Evolutionary conservation across 1,284 basidiomycete genomes (phyloP), one percentile per base, ranked within the genome.

Genomic region (Grifola frondosa): DNA sequence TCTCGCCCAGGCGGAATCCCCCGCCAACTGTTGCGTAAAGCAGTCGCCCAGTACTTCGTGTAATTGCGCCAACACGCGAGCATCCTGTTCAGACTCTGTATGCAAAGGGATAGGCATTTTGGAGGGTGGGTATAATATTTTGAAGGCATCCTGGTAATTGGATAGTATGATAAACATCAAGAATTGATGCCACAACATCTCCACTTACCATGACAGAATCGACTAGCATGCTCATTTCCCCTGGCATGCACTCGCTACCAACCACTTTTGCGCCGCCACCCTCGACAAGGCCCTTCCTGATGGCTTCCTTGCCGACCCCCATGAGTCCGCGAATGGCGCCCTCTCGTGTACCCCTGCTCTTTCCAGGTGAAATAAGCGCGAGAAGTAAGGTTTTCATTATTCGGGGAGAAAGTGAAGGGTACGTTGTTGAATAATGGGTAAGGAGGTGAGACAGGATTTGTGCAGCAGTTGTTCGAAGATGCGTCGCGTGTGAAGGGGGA

Each of bases 381-480:
- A 94, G 78, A 6, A 95, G 75, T 6, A 99, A 78, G 0, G 96
- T 97, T 59, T 96, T 94, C 68, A 95, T 88, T 36, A 98, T 87
- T 8, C 96, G 85, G 23, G 90, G 87, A 6, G 87, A 83, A 13
- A 95, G 77, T 0, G 88, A 88, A 0, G 91, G 89, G 60, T 95
- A 96, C 2, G 77, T 88, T 32, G 79, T 91, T n/a, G 77, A 91
- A 56, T 82, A 84, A 59, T 78, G 81, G 10, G 74, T 91, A 54
- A 82, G 76, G 7, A 98, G 71, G 51, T 84, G 84, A 0, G 87
- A 84, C 0, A 99, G 79, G 0, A 92, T 88, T 44, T 92, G 85
- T 2, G 92, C 77, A 2, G 93, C 87, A 5, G 80, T 75, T 3
- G 77, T 83, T 16, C 91, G 84, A 25, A 95, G 74, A 34, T 83